Percentiles rank a stretch among this genome's conserved stretches.
These are phyloP conservation scores for Alternaria tenuissima DNA, from an alignment of 2,329 filamentous ascomycete genomes.

Conservation along the genomic window DNA sequence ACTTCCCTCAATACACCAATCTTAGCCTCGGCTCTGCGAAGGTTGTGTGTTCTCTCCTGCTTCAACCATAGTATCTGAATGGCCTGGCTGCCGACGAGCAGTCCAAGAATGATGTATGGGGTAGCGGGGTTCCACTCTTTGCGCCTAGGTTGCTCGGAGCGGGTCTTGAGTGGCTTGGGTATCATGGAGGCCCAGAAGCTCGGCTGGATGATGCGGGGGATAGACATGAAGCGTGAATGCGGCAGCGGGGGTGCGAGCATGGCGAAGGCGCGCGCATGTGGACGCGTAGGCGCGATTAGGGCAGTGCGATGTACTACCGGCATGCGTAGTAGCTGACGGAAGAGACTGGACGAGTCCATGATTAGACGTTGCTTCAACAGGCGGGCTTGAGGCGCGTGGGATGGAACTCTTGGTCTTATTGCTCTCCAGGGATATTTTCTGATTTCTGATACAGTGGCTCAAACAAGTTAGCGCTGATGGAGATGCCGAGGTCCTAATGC, in stretches of 20 bases:
- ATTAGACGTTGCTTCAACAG: not conserved
- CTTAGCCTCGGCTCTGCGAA: conserved; percentile 78
- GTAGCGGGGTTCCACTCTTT: conserved; percentile 66
- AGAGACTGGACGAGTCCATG: conserved; percentile 37
- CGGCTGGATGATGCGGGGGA: conserved; percentile 49
- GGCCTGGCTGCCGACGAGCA: conserved; percentile 92
- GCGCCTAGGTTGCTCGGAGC: conserved; percentile 19
- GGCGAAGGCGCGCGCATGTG: conserved; percentile 34
- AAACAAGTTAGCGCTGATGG: conserved; percentile 7
- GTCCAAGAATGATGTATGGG: conserved; percentile 70
- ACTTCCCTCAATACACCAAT: conserved; percentile 79
- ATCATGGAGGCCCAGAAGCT: conserved; percentile 51
- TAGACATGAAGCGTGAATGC: conserved; percentile 34
- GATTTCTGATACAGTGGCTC: conserved; percentile 4
- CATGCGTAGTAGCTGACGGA: conserved; percentile 41
- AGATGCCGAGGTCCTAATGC: conserved; percentile 21
- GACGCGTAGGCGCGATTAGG: conserved; percentile 22
- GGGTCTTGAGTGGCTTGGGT: conserved; percentile 40
- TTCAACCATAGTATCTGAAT: conserved; percentile 89
- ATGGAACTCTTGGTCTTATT: not conserved
- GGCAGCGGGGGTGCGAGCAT: conserved; percentile 24
- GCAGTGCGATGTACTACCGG: conserved; percentile 33
- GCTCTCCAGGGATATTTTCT: conserved; percentile 1
- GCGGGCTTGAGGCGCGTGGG: not conserved
- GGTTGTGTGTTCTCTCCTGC: conserved; percentile 76